Evolutionary conservation across 192 early-diverging fungal species (phyloP), one percentile per base, ranked within the genome.

Genomic region (Geranomyces michiganensis): DNA sequence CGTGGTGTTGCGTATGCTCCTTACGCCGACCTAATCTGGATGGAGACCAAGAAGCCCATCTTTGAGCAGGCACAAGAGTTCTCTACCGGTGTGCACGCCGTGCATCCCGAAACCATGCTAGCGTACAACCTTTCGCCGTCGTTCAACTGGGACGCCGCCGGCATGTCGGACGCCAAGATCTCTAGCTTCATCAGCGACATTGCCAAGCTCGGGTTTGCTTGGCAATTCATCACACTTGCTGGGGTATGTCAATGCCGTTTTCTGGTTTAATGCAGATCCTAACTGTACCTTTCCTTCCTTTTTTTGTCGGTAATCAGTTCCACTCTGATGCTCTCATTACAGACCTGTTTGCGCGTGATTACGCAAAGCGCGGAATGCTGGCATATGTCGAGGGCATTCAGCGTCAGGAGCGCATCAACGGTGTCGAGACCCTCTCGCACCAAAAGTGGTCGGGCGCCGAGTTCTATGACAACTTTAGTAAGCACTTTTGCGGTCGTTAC

Each of bases 111-210:
- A 43, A 82, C 89, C 63, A 90, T 93, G 89, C 88, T 98, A 32
- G 92, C 94, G 22, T 98, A 98, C 87, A 98, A 98, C 87, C 77
- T 98, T 60, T 94, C 91, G 44, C 96, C 96, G 26, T 95, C 93
- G 29, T 98, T 97, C 88, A 98, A 98, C 90, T 98, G 95, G 94
- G 93, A 95, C 75, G 93, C 94, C 14, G 94, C 96, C 22, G 95
- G 95, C 47, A 90, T 96, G 90, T 89, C 80, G 36, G 96, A 98
- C 79, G 80, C 88, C 41, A 90, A 96, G 76, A 96, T 98, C 85
- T 81, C 88, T 46, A 78, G 77, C 65, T 98, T 92, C 76, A 89
- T 96, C 56, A 77, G 78, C 21, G 88, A 93, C 64, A 84, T 98
- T 27, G 94, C 92, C 65, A 86, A 86, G 76, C 85, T 96, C 10